Base-by-base conservation (phyloP, 1,284 basidiomycete genomes). In the Moesziomyces antarcticus region DNA sequence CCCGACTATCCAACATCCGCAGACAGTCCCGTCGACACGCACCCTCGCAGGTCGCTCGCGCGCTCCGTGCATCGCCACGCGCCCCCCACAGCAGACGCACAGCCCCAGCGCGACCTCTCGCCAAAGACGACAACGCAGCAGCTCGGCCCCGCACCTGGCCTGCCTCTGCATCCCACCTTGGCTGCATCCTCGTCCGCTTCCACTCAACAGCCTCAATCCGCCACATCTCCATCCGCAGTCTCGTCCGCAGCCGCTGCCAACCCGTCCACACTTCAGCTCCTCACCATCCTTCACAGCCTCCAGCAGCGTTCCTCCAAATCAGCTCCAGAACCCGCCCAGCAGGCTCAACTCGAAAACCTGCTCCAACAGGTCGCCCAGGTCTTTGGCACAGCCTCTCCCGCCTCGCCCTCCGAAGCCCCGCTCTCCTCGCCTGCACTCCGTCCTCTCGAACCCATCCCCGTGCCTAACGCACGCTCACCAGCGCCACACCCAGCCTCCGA, bases 271-370 rank as follows among this genome's bases (percentile, higher is more conserved):
- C 49, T 68, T 5, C 70, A 73, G 56, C 53, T 73, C 22, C 60
- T 73, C 3, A 63, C 59, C 37, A 67, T 73, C 37, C 46, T 73
- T 45, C 70, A 73, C 37, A 73, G 64, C 49, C 60, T 73, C 3
- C 70, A 73, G 46, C 69, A 72, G 35, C 57, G 69, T 33, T 66
- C 69, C 6, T 60, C 69, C 33, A 61, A 66, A 30, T 72, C 63
- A 14, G 69, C 69, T 7, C 69, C 69, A n/a, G 69, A 72, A 27
- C 69, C 69, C 25, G 69, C 69, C 20, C 69, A 72, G 48, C 62
- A 72, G 47, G 69, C 69, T 10, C 69, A 72, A 47, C 69, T 72
- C 22, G 69, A 72, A 35, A 72, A 16, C n/a, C 53, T 72, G 14
- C 50, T 72, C 13, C 63, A 58, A 47, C 69, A 72, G 24, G 69